phyloP scores from a whole-genome alignment of 352 stramenopile genomes.

The Ochromonadaceae sp. region DNA sequence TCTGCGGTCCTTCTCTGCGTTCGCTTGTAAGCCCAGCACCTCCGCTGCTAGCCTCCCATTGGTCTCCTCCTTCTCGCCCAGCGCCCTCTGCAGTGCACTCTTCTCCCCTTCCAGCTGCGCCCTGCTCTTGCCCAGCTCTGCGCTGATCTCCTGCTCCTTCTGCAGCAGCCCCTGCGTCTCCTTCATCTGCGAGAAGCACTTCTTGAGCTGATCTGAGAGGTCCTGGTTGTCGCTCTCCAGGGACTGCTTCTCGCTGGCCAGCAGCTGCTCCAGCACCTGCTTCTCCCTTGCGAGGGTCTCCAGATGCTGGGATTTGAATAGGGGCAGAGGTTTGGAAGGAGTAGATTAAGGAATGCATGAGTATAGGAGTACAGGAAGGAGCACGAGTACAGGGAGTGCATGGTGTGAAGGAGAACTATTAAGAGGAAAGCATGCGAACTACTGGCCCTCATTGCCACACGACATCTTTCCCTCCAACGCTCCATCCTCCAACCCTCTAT shows the following conservation, averaged over 20 bases:
- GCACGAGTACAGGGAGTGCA: too few species aligned
- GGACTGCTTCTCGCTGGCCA: neutral
- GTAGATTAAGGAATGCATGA: too few species aligned
- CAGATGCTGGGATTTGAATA: too few species aligned
- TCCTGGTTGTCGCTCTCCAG: neutral
- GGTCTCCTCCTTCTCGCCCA: neutral
- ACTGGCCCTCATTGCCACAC: too few species aligned
- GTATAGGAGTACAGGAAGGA: too few species aligned
- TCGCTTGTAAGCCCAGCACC: neutral
- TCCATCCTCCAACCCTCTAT: too few species aligned
- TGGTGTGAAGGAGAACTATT: too few species aligned
- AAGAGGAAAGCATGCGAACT: too few species aligned
- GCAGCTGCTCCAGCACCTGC: neutral
- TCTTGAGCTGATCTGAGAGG: neutral
- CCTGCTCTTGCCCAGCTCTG: neutral
- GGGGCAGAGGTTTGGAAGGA: too few species aligned
- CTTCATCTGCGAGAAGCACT: neutral
- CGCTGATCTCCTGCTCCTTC: neutral
- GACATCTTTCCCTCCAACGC: too few species aligned
- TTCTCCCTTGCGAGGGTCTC: slow-evolving; percentile 3
- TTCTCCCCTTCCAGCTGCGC: neutral
- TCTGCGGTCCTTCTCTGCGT: neutral
- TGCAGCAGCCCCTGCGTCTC: neutral
- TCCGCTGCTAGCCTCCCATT: neutral
- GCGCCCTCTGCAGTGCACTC: neutral